phyloP scores from a whole-genome alignment of 129 eudicot species.

The Silybum marianum region DNA sequence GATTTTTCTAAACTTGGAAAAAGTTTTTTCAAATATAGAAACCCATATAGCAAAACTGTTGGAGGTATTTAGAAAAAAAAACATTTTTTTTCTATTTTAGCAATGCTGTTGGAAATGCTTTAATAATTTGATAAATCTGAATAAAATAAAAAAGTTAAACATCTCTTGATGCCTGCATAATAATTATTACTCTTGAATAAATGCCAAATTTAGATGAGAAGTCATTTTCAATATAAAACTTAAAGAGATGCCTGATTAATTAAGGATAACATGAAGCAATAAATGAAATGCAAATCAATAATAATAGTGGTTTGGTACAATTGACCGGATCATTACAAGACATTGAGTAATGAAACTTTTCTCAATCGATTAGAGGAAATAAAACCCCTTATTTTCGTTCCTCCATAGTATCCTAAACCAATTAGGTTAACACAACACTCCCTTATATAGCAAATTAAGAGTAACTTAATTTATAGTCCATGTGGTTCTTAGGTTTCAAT shows the following conservation, averaged over 20 bases:
- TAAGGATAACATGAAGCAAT: background rate
- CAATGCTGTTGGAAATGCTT: too few relatives aligned
- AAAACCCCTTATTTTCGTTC: background rate
- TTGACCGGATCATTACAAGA: background rate
- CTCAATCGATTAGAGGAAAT: background rate
- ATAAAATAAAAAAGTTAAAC: background rate
- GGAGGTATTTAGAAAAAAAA: too few relatives aligned
- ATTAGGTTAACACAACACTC: too few relatives aligned
- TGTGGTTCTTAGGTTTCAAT: background rate
- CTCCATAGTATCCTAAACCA: background rate
- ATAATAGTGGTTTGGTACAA: background rate
- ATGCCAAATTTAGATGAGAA: background rate
- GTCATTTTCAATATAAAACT: background rate
- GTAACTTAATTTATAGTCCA: background rate
- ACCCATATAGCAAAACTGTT: too few relatives aligned
- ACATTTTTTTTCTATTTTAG: too few relatives aligned
- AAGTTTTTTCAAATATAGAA: too few relatives aligned
- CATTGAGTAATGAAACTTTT: background rate
- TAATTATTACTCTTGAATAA: background rate
- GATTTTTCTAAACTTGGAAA: too few relatives aligned
- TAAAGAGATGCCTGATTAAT: background rate
- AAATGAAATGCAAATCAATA: background rate
- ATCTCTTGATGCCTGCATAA: background rate
- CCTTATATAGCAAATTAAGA: background rate
- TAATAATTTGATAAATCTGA: background rate